Base-by-base conservation (phyloP, 176 grass and related monocot species). In the Elaeis guineensis region DNA sequence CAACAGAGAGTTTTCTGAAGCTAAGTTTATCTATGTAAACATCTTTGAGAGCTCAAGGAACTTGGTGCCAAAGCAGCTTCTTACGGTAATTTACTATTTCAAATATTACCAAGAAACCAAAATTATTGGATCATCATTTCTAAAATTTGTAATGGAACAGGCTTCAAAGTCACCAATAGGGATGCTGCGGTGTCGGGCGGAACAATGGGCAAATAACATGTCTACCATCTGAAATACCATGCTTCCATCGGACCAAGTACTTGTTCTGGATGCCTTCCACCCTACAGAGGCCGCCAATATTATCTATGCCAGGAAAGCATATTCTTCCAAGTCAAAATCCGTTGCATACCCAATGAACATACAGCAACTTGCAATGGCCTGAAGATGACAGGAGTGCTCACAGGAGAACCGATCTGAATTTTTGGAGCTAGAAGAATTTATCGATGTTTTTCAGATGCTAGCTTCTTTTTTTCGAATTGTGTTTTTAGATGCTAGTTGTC, bases 131-230 rank as follows among this genome's bases (percentile, higher is more conserved):
- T 44, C 9, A 44, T 44, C 35, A 12, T 44, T 44, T 44, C 35
- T 44, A 44, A 44, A 14, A 12, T 44, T 9, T 44, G 35, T 14
- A 0, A 9, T 20, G 17, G 17, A 52, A 19, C 52, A 65, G 69
- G 92, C 22, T 97, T 97, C 78, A 69, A 58, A 6, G 78, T 97
- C 66, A 18, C 88, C 16, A 83, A 91, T 51, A 83, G 75, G 92
- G 92, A 0, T 97, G 92, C 73, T 97, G 92, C 51, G 92, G 87
- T 11, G 92, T 97, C 2, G 92, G 92, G 0, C 29, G 87, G 62
- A 97, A 97, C 77, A 97, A 97, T 6, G 92, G 92, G 8, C 92
- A 97, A 66, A 85, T 97, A 64, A 97, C 92, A 26, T 97, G 92
- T 73, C 65, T 97, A 63, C 92, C 92, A 0, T 64, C 82, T 76